These are phyloP conservation scores for Sporothrix schenckii DNA, from an alignment of 2,329 filamentous ascomycete species.

Conservation along the genomic window DNA sequence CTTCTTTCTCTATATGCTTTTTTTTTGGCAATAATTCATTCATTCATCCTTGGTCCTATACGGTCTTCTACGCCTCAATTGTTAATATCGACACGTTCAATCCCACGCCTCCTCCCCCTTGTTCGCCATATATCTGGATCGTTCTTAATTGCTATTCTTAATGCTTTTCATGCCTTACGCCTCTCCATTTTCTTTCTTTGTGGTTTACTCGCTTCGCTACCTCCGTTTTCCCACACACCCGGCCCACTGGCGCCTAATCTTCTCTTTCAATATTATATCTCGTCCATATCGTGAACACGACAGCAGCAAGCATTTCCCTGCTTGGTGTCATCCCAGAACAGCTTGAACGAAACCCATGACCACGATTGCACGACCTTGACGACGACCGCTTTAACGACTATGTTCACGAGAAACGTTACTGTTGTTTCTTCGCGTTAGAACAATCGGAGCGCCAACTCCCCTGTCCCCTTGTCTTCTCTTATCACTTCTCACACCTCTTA, in stretches of 20 bases:
- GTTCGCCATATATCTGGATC: constrained; percentile 20
- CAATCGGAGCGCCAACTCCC: neutral
- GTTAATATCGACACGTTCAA: constrained; percentile 15
- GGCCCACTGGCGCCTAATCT: constrained; percentile 27
- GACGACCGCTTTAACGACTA: constrained; percentile 24
- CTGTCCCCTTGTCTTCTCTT: neutral
- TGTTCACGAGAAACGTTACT: constrained; percentile 13
- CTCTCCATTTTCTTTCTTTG: neutral
- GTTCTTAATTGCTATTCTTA: constrained; percentile 30
- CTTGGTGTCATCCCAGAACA: neutral
- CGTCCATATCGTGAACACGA: constrained; percentile 22
- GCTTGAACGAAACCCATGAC: constrained; percentile 20
- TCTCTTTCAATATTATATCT: constrained; percentile 6
- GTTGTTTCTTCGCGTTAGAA: constrained; percentile 25
- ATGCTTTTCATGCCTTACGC: constrained; percentile 34
- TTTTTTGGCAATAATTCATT: neutral
- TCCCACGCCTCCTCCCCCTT: constrained; percentile 29
- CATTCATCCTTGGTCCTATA: neutral
- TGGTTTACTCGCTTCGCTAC: constrained; percentile 22
- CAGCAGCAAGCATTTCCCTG: constrained; percentile 1
- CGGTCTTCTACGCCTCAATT: neutral
- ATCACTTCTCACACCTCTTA: neutral
- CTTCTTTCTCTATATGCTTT: neutral
- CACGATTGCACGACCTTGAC: constrained; percentile 15
- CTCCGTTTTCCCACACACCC: constrained; percentile 26